Percentiles rank a stretch among this genome's conserved stretches.
These are phyloP conservation scores for Trichoderma sp. DNA, from an alignment of 2,329 filamentous ascomycete genomes.

Conservation along the genomic window DNA sequence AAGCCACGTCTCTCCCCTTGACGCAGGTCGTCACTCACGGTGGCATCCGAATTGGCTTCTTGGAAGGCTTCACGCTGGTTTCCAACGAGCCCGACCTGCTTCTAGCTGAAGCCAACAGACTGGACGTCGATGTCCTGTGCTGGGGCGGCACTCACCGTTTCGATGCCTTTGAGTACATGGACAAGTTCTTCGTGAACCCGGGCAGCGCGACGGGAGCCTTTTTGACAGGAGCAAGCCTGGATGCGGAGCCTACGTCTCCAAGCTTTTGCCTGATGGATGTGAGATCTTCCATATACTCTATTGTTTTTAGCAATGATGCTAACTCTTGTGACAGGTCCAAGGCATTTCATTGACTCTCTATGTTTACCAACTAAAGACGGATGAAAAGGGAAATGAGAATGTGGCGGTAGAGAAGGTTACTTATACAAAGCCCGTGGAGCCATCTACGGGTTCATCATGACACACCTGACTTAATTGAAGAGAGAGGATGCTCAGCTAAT, in stretches of 20 bases:
- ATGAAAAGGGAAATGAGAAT: slow-evolving; percentile 72
- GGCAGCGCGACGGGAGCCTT: slow-evolving; percentile 66
- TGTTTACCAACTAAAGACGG: slow-evolving; percentile 82
- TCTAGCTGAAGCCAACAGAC: slow-evolving; percentile 64
- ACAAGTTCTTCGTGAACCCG: slow-evolving; percentile 71
- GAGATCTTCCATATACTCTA: slow-evolving; percentile 42
- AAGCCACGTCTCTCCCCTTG: slow-evolving; percentile 63
- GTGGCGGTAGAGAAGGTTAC: slow-evolving; percentile 85
- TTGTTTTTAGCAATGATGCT: slow-evolving; percentile 22
- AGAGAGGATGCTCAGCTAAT: neutral
- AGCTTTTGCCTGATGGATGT: slow-evolving; percentile 99
- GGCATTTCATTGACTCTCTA: slow-evolving; percentile 94
- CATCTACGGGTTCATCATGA: slow-evolving; percentile 51
- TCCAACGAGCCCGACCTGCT: slow-evolving; percentile 65
- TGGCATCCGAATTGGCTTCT: slow-evolving; percentile 62
- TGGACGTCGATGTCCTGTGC: slow-evolving; percentile 68
- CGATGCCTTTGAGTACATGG: slow-evolving; percentile 71
- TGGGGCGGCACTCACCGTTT: slow-evolving; percentile 68
- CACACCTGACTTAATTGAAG: slow-evolving; percentile 14
- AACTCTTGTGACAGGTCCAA: slow-evolving; percentile 65
- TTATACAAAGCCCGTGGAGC: slow-evolving; percentile 72
- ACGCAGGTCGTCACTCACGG: slow-evolving; percentile 67
- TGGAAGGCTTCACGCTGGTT: slow-evolving; percentile 67
- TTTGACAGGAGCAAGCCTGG: slow-evolving; percentile 55
- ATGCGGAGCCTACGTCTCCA: slow-evolving; percentile 72